These are phyloP conservation scores for Xylaria sp. DNA, from an alignment of 2,329 filamentous ascomycete species.

Conservation along the genomic window DNA sequence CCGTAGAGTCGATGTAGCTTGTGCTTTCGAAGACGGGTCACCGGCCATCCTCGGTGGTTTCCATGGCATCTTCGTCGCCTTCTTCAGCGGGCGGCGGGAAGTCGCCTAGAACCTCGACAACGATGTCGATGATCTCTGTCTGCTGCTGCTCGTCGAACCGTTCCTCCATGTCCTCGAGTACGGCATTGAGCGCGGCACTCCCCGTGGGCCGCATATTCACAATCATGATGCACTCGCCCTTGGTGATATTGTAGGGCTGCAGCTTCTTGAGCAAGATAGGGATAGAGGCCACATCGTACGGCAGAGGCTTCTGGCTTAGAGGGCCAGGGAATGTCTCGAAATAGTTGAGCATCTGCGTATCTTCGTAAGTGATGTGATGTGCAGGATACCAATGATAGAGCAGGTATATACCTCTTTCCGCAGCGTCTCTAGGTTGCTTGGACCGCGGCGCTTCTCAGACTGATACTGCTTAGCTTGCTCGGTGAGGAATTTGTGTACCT, in stretches of 20 bases:
- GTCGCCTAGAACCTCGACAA: constrained; percentile 68
- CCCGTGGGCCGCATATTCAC: constrained; percentile 72
- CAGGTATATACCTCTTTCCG: constrained; percentile 68
- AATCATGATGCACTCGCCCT: constrained; percentile 76
- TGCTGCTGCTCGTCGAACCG: constrained; percentile 71
- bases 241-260: constrained; percentile 69
- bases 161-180: constrained; percentile 73
- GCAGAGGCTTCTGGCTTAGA: constrained; percentile 64
- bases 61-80: constrained; percentile 54
- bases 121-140: constrained; percentile 65
- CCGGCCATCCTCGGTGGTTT: constrained; percentile 46
- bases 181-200: constrained; percentile 67
- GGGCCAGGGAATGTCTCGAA: constrained; percentile 66
- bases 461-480: constrained; percentile 66
- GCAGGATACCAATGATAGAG: constrained; percentile 27
- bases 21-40: constrained; percentile 17
- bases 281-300: constrained; percentile 66
- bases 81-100: constrained; percentile 54
- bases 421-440: constrained; percentile 69
- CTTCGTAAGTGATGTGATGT: constrained; percentile 5
- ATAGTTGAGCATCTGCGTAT: constrained; percentile 68
- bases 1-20: background rate
- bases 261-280: constrained; percentile 65
- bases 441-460: constrained; percentile 62
- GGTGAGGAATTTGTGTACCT: constrained; percentile 74